These are phyloP conservation scores for Coprinellus micaceus DNA, from an alignment of 768 basidiomycete species.

Conservation along the genomic window DNA sequence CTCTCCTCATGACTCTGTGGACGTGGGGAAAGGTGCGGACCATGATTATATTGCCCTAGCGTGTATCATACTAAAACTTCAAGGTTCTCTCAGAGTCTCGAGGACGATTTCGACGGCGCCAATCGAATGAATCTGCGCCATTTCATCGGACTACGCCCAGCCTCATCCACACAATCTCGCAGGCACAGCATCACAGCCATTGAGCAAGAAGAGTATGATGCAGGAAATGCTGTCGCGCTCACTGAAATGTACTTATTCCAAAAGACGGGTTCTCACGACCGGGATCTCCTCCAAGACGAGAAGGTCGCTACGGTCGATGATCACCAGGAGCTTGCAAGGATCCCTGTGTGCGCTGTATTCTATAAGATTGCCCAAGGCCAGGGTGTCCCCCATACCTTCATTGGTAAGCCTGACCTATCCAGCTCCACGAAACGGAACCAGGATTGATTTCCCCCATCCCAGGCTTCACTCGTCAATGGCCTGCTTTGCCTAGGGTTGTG, in stretches of 20 bases:
- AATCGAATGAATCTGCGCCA: conserved; percentile 53
- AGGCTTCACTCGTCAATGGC: conserved; percentile 65
- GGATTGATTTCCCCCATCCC: too few species aligned
- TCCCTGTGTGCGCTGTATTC: conserved; percentile 55
- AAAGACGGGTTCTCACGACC: too few species aligned
- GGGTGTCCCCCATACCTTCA: conserved; percentile 64
- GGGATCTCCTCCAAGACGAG: too few species aligned
- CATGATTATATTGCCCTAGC: not conserved
- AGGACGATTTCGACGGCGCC: conserved; percentile 56
- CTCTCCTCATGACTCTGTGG: conserved; percentile 56
- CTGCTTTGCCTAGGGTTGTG: conserved; percentile 62
- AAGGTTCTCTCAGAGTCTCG: conserved; percentile 38
- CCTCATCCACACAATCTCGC: conserved; percentile 15
- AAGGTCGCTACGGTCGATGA: not conserved
- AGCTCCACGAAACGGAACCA: too few species aligned
- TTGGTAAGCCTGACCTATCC: conserved; percentile 28
- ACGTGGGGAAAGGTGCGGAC: conserved; percentile 54
- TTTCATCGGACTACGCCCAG: conserved; percentile 40
- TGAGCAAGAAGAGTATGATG: too few species aligned
- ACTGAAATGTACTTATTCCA: too few species aligned
- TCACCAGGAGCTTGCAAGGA: conserved; percentile 28
- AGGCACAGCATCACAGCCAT: conserved; percentile 11
- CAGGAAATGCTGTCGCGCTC: too few species aligned
- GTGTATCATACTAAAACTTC: not conserved
- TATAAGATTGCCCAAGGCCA: conserved; percentile 50